A percentile compares a stretch with the other conserved stretches of the same genome.
Conservation (phyloP, 1,284 basidiomycete genomes). For the Spongispora temasekensis region DNA sequence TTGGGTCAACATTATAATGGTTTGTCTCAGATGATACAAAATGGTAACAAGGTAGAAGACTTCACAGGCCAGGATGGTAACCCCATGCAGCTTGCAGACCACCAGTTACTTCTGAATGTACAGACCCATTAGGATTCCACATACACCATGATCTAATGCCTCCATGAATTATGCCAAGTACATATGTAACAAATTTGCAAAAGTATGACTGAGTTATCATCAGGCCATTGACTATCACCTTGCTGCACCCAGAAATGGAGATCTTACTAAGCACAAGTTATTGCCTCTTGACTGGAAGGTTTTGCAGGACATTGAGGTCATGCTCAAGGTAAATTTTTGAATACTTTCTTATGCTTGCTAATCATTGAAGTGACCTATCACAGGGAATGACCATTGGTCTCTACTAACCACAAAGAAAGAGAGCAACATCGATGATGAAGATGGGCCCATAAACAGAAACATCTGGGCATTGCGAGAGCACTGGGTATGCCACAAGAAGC, state of each 20-base stretch:
- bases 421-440: background rate
- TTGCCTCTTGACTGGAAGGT: background rate
- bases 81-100: background rate
- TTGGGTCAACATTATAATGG: background rate
- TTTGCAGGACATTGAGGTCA: background rate
- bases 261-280: background rate
- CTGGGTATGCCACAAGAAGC: background rate
- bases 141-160: background rate
- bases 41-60: background rate
- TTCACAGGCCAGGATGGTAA: background rate
- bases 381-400: too few species aligned
- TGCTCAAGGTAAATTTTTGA: too few species aligned
- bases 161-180: background rate
- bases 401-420: too few species aligned
- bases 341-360: too few species aligned
- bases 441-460: background rate
- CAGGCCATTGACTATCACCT: background rate
- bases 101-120: background rate
- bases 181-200: background rate
- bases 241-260: background rate
- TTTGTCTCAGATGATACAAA: background rate
- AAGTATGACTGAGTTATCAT: background rate
- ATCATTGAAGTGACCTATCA: too few species aligned
- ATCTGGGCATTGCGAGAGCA: background rate
- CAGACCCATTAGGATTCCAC: background rate